Evolutionary conservation across 352 stramenopile genomes (phyloP).

Genomic region (Globisporangium lucens): DNA sequence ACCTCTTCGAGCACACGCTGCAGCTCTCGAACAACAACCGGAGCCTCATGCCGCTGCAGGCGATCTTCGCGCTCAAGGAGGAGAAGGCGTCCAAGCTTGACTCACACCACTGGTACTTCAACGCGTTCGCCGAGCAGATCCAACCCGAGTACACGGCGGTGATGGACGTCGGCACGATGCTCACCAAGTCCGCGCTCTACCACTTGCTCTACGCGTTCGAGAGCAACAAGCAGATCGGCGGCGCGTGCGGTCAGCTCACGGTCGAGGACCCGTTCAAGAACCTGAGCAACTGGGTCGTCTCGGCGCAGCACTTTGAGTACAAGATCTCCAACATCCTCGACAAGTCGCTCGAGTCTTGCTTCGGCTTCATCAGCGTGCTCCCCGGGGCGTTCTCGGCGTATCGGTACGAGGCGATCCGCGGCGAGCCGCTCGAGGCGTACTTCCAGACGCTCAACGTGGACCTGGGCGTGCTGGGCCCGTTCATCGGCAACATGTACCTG

Average conservation of each 20-base stretch:
- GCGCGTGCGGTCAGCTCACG: conserved; percentile 74
- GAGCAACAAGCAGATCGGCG: conserved; percentile 74
- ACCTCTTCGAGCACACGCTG: conserved; percentile 85
- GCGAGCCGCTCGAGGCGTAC: conserved; percentile 73
- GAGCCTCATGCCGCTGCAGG: conserved; percentile 66
- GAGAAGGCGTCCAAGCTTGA: conserved; percentile 79
- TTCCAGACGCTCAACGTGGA: conserved; percentile 86
- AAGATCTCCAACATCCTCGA: conserved; percentile 89
- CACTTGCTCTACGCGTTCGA: conserved; percentile 80
- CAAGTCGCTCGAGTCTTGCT: conserved; percentile 84
- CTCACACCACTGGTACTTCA: conserved; percentile 87
- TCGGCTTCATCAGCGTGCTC: conserved; percentile 86
- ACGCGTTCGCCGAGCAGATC: conserved; percentile 78
- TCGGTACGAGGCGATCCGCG: conserved; percentile 79
- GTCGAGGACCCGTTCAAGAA: conserved; percentile 83
- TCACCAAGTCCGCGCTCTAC: conserved; percentile 73
- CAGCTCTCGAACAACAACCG: conserved; percentile 73
- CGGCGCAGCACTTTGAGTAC: conserved; percentile 88
- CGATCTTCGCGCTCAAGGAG: conserved; percentile 82
- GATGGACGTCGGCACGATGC: conserved; percentile 85
- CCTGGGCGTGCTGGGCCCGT: conserved; percentile 73
- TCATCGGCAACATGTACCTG: conserved; percentile 88
- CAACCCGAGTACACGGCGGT: conserved; percentile 80
- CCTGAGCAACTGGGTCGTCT: conserved; percentile 86
- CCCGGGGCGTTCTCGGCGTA: conserved; percentile 85